A percentile compares a stretch with the other conserved stretches of the same genome.
Conservation (phyloP, 345 rosid genomes). For the Eucalyptus virginea region DNA sequence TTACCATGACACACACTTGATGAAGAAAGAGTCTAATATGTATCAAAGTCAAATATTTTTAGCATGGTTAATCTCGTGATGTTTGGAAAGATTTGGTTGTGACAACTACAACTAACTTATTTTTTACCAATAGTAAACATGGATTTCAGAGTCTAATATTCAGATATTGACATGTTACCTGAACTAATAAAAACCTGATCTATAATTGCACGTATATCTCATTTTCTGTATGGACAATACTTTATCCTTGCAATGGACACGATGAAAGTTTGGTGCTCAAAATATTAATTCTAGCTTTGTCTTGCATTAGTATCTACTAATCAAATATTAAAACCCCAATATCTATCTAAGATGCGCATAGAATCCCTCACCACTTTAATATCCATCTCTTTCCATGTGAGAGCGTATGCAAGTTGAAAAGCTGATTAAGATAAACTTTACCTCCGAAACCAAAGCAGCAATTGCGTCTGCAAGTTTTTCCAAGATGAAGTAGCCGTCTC, state of each 20-base stretch:
- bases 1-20: neutral
- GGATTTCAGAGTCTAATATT: neutral
- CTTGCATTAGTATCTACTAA: neutral
- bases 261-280: neutral
- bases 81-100: neutral
- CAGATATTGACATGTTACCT: neutral
- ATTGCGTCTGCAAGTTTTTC: neutral
- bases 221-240: neutral
- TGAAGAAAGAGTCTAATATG: neutral
- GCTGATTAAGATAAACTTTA: neutral
- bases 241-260: neutral
- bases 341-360: neutral
- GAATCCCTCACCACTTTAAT: neutral
- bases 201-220: too few relatives aligned
- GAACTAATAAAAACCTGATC: too few relatives aligned
- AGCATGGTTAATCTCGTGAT: neutral
- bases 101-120: neutral
- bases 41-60: neutral
- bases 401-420: neutral
- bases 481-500: neutral
- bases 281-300: neutral
- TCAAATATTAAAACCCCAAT: too few relatives aligned
- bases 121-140: too few relatives aligned
- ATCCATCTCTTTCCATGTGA: neutral
- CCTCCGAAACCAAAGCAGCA: neutral